Percentiles rank a stretch among this genome's conserved stretches.
Evolutionary conservation across 495 filamentous ascomycete species (phyloP).

Genomic region (Xylaria scruposa): DNA sequence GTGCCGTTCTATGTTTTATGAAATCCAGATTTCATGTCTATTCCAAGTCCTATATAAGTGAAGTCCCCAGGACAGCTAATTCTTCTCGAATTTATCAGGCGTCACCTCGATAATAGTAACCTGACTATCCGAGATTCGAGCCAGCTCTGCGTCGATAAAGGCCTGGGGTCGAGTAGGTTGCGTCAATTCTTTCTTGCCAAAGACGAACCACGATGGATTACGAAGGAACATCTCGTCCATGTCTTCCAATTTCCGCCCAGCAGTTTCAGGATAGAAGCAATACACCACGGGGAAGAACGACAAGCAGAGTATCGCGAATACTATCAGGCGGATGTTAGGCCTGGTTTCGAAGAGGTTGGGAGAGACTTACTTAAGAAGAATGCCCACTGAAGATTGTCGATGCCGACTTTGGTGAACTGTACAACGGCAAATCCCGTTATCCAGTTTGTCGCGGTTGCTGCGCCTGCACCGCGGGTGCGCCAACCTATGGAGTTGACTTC

Average conservation of each 20-base stretch:
- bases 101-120: constrained; percentile 15
- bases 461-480: constrained; percentile 47
- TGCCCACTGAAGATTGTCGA: constrained; percentile 40
- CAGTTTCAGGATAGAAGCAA: constrained; percentile 44
- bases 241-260: constrained; percentile 43
- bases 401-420: constrained; percentile 45
- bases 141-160: constrained; percentile 38
- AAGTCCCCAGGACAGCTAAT: background rate
- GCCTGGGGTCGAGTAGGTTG: constrained; percentile 34
- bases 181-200: constrained; percentile 41
- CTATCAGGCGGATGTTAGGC: constrained; percentile 26
- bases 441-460: constrained; percentile 50
- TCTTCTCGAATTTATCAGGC: constrained; percentile 15
- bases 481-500: constrained; percentile 47
- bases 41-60: too few species aligned
- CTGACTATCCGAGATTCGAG: constrained; percentile 14
- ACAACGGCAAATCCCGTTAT: constrained; percentile 44
- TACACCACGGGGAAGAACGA: constrained; percentile 41
- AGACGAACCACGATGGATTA: constrained; percentile 43
- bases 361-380: constrained; percentile 43
- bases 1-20: background rate
- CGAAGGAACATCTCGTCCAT: constrained; percentile 47
- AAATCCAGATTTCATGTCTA: background rate
- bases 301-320: constrained; percentile 39
- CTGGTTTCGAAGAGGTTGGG: background rate